Conservation (phyloP, 2,329 filamentous ascomycete genomes). For the Sphaerulina populicola region DNA sequence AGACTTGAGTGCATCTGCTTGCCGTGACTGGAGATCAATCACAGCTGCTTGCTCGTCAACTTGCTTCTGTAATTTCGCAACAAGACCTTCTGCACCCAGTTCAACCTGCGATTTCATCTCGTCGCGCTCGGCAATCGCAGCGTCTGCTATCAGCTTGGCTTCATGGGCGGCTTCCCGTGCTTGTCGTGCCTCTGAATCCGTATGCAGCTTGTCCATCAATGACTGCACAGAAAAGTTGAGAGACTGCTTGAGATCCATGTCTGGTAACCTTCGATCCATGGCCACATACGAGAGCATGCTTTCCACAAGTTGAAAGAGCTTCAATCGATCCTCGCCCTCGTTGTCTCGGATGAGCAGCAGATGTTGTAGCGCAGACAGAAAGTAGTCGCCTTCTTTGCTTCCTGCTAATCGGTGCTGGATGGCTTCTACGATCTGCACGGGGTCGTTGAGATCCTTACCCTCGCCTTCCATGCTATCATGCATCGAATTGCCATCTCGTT, state of each 20-base stretch:
- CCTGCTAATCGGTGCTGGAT: slow-evolving; percentile 79
- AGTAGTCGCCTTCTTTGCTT: slow-evolving; percentile 86
- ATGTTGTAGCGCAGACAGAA: slow-evolving; percentile 90
- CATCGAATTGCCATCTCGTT: slow-evolving; percentile 81
- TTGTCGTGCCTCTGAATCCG: slow-evolving; percentile 87
- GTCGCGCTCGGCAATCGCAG: slow-evolving; percentile 90
- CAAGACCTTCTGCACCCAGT: slow-evolving; percentile 83
- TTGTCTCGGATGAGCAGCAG: slow-evolving; percentile 85
- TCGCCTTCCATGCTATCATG: slow-evolving; percentile 81
- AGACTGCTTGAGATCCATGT: slow-evolving; percentile 96
- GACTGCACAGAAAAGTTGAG: slow-evolving; percentile 96
- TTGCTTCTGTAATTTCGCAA: slow-evolving; percentile 86
- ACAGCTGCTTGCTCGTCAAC: slow-evolving; percentile 86
- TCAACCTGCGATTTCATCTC: slow-evolving; percentile 85
- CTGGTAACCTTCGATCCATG: slow-evolving; percentile 90
- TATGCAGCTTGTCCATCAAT: slow-evolving; percentile 89
- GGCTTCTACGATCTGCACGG: slow-evolving; percentile 84
- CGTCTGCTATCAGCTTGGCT: slow-evolving; percentile 85
- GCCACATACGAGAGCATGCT: slow-evolving; percentile 98
- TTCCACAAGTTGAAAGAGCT: slow-evolving; percentile 96
- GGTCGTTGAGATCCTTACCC: slow-evolving; percentile 85
- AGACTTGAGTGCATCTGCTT: slow-evolving; percentile 78
- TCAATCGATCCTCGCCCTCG: slow-evolving; percentile 80
- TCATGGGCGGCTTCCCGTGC: slow-evolving; percentile 87
- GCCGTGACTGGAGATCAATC: slow-evolving; percentile 78